Conservation (phyloP, 176 grass and related monocot species). For the Lolium rigidum region DNA sequence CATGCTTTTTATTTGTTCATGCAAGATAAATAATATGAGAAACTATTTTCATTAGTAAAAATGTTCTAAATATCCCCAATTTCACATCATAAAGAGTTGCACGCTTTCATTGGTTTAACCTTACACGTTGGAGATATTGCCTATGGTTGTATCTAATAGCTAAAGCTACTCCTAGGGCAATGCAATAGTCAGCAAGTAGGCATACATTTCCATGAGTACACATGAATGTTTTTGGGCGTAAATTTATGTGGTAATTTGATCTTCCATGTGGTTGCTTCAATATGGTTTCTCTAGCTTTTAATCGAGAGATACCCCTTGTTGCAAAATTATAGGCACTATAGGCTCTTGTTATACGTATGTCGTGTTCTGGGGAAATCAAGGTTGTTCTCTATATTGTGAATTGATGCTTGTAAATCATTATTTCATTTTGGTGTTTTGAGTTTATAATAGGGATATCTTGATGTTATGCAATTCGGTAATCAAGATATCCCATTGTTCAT, state of each 20-base stretch:
- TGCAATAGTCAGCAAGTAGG: not conserved
- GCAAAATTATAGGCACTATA: constrained; percentile 20
- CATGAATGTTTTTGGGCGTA: not conserved
- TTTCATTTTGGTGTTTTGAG: not conserved
- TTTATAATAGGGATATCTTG: not conserved
- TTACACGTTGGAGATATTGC: not conserved
- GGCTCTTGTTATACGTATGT: constrained; percentile 16
- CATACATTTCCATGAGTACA: not conserved
- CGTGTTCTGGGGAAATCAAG: not conserved
- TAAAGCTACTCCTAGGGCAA: constrained; percentile 6
- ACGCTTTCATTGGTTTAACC: constrained; percentile 1
- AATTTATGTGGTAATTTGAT: not conserved
- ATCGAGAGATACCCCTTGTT: not conserved
- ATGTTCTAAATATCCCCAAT: not conserved
- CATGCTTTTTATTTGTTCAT: constrained; percentile 16
- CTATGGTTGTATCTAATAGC: not conserved
- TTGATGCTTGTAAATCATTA: constrained; percentile 9
- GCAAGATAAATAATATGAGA: not conserved
- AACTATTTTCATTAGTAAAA: constrained; percentile 10
- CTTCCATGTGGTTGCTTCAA: constrained; percentile 21
- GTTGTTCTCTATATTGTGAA: not conserved
- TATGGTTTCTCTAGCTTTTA: constrained; percentile 21
- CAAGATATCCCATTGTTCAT: not conserved
- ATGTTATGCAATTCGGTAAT: constrained; percentile 16
- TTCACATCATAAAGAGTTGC: constrained; percentile 28